phyloP scores from a whole-genome alignment of 768 basidiomycete genomes.

The Lactarius deliciosus region DNA sequence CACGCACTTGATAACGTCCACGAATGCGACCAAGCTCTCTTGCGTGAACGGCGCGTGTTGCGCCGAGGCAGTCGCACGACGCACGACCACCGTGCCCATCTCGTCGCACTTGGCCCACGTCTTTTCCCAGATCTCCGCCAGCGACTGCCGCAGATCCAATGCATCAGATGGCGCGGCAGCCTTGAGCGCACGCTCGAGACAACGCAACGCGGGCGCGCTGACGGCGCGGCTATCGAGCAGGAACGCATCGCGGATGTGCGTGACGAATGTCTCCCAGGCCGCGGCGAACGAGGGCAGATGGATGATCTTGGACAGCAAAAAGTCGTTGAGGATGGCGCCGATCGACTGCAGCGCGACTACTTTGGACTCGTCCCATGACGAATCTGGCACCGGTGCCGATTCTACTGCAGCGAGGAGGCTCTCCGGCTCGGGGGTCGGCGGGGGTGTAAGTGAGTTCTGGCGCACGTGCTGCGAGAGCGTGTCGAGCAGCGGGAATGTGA shows the following conservation, averaged over 20 bases:
- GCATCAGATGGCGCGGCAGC: conserved; percentile 46
- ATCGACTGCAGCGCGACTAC: conserved; percentile 81
- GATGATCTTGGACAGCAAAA: conserved; percentile 72
- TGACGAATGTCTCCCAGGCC: conserved; percentile 75
- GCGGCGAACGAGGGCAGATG: conserved; percentile 64
- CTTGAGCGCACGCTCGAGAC: conserved; percentile 75
- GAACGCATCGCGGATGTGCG: conserved; percentile 68
- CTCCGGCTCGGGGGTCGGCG: conserved; percentile 26
- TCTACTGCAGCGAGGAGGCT: neutral
- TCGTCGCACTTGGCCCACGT: conserved; percentile 71
- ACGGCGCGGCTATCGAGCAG: conserved; percentile 60
- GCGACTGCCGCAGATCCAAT: conserved; percentile 37
- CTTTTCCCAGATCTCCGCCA: conserved; percentile 52
- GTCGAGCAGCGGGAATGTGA: conserved; percentile 85
- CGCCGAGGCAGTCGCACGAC: conserved; percentile 29
- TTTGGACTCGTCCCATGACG: conserved; percentile 86
- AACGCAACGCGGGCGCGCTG: conserved; percentile 82
- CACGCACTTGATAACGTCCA: conserved; percentile 66
- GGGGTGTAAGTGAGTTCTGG: conserved; percentile 30
- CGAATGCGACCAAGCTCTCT: conserved; percentile 79
- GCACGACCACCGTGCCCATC: conserved; percentile 56
- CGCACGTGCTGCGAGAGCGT: conserved; percentile 60
- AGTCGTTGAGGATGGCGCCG: conserved; percentile 80
- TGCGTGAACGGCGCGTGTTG: conserved; percentile 61
- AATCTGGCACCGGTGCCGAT: conserved; percentile 30